Conservation (phyloP, 2,329 filamentous ascomycete species). For the Tolypocladium tropicale region DNA sequence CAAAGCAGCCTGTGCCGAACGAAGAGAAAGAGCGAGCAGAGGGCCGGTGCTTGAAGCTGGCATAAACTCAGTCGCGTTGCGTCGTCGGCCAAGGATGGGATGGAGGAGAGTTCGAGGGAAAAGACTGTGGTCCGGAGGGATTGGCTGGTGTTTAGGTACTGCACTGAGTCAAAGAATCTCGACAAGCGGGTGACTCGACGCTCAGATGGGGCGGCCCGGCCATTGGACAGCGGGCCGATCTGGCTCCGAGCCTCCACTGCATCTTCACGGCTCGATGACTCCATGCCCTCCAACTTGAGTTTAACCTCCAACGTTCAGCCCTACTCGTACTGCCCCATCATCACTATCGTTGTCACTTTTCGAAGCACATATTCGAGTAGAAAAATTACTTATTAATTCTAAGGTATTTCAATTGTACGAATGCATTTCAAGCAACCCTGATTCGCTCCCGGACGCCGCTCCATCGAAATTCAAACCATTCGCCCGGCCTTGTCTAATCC, state of each 20-base stretch:
- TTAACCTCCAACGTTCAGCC: not conserved
- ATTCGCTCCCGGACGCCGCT: not conserved
- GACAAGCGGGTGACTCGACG: not conserved
- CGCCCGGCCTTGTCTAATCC: not conserved
- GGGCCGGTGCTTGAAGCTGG: not conserved
- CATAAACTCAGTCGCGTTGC: not conserved
- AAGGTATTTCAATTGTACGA: too few species aligned
- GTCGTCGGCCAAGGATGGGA: not conserved
- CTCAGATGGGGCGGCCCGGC: not conserved
- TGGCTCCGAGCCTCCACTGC: not conserved
- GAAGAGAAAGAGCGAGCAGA: not conserved
- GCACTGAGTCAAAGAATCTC: not conserved
- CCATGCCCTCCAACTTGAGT: not conserved
- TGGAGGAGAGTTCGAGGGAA: not conserved
- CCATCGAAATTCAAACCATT: not conserved
- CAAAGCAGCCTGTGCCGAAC: slow-evolving; percentile 1
- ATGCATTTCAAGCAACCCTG: not conserved
- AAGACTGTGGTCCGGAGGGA: not conserved
- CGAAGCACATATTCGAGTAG: not conserved
- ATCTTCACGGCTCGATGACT: not conserved
- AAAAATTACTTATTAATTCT: not conserved
- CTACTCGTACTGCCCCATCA: too few species aligned
- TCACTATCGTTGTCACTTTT: not conserved
- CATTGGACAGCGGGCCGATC: not conserved
- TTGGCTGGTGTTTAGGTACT: not conserved